Conservation (phyloP, 805 yeast genomes). For the Ogataea angusta region DNA sequence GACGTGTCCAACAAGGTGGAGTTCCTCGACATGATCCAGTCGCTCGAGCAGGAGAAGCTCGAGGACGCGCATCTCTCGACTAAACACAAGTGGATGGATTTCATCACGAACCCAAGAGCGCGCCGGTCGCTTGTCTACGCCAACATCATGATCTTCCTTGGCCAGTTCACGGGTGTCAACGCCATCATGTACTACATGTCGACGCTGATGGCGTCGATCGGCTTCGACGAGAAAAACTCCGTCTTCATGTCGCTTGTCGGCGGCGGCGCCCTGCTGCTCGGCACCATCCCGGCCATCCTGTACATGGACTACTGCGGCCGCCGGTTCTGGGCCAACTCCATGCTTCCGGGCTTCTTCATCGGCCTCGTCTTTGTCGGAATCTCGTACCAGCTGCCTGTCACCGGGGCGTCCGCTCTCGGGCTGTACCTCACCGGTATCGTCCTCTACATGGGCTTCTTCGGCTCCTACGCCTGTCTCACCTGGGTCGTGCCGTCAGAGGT, state of each 20-base stretch:
- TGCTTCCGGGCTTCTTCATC: constrained; percentile 51
- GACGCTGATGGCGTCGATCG: constrained; percentile 51
- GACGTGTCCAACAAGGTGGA: constrained; percentile 45
- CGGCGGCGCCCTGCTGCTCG: constrained; percentile 59
- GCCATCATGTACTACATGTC: constrained; percentile 66
- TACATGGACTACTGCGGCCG: constrained; percentile 58
- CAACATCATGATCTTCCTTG: constrained; percentile 53
- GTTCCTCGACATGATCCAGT: constrained; percentile 54
- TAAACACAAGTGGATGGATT: constrained; percentile 45
- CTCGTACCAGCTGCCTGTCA: constrained; percentile 46
- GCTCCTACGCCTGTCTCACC: constrained; percentile 62
- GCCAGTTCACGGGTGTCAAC: constrained; percentile 67
- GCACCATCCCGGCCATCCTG: constrained; percentile 63
- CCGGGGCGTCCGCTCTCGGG: constrained; percentile 51
- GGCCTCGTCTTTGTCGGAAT: constrained; percentile 61
- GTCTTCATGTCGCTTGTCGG: constrained; percentile 70
- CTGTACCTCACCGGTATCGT: constrained; percentile 61
- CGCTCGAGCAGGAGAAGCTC: constrained; percentile 42
- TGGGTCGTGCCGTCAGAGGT: constrained; percentile 70
- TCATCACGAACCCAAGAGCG: constrained; percentile 53
- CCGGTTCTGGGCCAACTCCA: constrained; percentile 58
- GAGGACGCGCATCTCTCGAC: constrained; percentile 31
- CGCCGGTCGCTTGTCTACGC: constrained; percentile 61
- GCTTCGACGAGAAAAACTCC: constrained; percentile 47
- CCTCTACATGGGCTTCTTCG: constrained; percentile 63